Percentiles rank a stretch among this genome's conserved stretches.
phyloP scores from a whole-genome alignment of 495 filamentous ascomycete species.

The Darksidea phi region DNA sequence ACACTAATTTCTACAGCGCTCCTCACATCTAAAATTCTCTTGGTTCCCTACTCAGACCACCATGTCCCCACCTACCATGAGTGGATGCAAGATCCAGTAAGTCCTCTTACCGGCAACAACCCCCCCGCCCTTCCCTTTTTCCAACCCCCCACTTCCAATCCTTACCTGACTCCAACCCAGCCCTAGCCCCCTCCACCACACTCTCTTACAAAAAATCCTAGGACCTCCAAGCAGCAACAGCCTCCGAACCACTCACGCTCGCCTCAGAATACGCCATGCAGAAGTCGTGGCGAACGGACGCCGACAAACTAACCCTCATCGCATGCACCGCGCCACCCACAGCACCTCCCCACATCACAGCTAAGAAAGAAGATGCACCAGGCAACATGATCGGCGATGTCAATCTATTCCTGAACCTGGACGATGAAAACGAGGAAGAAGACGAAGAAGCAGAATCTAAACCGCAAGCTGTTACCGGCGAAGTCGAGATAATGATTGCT shows the following conservation, averaged over 20 bases:
- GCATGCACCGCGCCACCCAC: constrained; percentile 43
- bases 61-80: constrained; percentile 80
- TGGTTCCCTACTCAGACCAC: constrained; percentile 79
- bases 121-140: too few species aligned
- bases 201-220: constrained; percentile 39
- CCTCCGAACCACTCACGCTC: constrained; percentile 75
- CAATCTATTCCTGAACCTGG: constrained; percentile 71
- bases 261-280: constrained; percentile 86
- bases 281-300: constrained; percentile 69
- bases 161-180: too few species aligned
- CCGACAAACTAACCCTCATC: constrained; percentile 76
- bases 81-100: constrained; percentile 88
- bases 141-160: too few species aligned
- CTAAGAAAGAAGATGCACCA: constrained; percentile 50
- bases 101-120: not conserved
- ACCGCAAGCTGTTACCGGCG: constrained; percentile 53
- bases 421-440: constrained; percentile 47
- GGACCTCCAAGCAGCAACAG: constrained; percentile 79
- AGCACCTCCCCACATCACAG: not conserved
- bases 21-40: constrained; percentile 60
- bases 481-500: constrained; percentile 90
- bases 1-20: constrained; percentile 54
- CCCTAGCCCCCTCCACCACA: too few species aligned
- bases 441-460: constrained; percentile 6
- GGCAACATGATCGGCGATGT: constrained; percentile 77